Percentiles rank a stretch among this genome's conserved stretches.
These are phyloP conservation scores for Tylopilus subfusipes DNA, from an alignment of 768 basidiomycete species.

Conservation along the genomic window DNA sequence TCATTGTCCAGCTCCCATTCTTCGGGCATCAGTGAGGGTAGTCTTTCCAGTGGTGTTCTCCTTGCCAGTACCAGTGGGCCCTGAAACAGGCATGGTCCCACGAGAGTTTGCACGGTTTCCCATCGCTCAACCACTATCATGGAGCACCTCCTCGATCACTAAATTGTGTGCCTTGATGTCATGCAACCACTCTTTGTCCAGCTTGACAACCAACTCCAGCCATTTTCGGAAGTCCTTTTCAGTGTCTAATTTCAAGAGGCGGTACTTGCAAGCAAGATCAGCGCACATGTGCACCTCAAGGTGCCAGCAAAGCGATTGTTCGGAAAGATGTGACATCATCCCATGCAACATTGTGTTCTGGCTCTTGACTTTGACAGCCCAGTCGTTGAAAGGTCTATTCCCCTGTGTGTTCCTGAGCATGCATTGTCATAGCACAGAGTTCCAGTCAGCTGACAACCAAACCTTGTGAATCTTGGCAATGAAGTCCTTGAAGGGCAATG, in stretches of 20 bases:
- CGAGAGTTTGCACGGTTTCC: neutral
- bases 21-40: neutral
- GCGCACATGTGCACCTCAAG: neutral
- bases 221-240: neutral
- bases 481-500: neutral
- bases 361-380: neutral
- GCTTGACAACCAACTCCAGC: neutral
- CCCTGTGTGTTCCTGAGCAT: neutral
- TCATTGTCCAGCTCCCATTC: constrained; percentile 16
- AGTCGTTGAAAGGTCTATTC: too few species aligned
- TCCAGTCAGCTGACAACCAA: neutral
- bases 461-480: neutral
- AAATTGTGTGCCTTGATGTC: neutral
- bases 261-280: neutral
- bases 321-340: neutral
- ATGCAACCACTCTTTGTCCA: neutral
- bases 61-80: neutral
- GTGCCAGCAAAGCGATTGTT: neutral
- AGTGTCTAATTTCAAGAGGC: neutral
- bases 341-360: neutral
- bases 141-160: too few species aligned
- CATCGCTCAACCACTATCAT: too few species aligned
- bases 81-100: neutral
- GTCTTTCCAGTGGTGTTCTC: neutral
- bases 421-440: too few species aligned